Conservation (phyloP, 306 rosid species). For the Quercus parvula region DNA sequence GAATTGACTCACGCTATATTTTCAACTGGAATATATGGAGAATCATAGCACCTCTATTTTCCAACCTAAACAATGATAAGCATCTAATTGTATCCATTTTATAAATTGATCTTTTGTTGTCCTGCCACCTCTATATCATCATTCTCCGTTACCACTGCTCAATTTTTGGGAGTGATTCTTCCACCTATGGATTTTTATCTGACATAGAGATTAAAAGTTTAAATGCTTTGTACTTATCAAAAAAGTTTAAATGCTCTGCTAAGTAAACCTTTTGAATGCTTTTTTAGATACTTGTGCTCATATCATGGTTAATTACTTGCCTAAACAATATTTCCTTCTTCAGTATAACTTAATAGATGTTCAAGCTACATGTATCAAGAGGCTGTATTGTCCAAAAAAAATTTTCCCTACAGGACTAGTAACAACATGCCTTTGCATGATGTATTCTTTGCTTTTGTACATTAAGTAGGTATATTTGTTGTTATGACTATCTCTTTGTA, state of each 20-base stretch:
- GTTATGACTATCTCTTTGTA: not conserved
- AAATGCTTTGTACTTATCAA: not conserved
- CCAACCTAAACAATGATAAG: not conserved
- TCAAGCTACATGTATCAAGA: not conserved
- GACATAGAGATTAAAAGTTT: not conserved
- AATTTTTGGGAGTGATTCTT: not conserved
- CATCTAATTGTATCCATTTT: not conserved
- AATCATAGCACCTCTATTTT: not conserved
- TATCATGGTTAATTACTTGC: not conserved
- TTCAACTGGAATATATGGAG: not conserved
- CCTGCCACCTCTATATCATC: not conserved
- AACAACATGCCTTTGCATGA: not conserved
- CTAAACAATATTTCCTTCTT: not conserved
- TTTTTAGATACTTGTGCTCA: not conserved
- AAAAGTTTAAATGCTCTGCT: not conserved
- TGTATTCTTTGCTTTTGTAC: not conserved
- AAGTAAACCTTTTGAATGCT: not conserved
- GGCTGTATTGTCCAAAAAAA: not conserved
- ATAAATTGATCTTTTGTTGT: not conserved
- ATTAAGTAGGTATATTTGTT: not conserved
- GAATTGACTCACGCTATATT: not conserved
- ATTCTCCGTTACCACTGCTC: not conserved
- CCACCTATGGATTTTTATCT: not conserved
- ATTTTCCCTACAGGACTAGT: not conserved
- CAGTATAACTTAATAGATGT: not conserved